These are phyloP conservation scores for Cutaneotrichosporon cavernicola DNA, from an alignment of 1,284 basidiomycete species.

Conservation along the genomic window DNA sequence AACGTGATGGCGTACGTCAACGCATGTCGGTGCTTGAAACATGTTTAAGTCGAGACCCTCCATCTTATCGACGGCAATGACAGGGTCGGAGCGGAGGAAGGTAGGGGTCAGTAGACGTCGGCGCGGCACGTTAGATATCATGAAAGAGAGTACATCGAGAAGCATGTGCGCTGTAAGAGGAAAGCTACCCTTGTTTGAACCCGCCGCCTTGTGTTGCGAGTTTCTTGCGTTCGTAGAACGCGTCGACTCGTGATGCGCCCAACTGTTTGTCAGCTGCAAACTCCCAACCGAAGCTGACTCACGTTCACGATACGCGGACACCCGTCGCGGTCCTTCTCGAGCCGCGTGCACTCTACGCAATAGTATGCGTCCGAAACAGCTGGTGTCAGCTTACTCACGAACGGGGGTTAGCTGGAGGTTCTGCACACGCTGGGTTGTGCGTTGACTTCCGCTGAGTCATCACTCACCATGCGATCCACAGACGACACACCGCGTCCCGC, in stretches of 20 bases:
- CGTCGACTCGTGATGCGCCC: conserved; percentile 50
- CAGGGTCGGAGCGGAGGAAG: too few relatives aligned
- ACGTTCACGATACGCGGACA: conserved; percentile 97
- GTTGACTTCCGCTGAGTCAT: background rate
- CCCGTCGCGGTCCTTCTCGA: conserved; percentile 97
- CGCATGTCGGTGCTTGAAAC: too few relatives aligned
- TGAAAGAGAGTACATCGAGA: too few relatives aligned
- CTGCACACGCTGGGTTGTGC: background rate
- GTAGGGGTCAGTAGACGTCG: too few relatives aligned
- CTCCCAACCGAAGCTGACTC: conserved; percentile 19
- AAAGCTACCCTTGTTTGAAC: conserved; percentile 42
- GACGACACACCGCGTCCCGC: conserved; percentile 95
- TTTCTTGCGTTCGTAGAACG: conserved; percentile 51
- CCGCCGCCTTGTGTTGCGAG: conserved; percentile 41
- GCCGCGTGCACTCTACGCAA: conserved; percentile 89
- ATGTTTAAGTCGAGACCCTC: too few relatives aligned
- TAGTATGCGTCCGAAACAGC: conserved; percentile 98
- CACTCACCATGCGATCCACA: conserved; percentile 86
- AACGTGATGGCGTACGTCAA: too few relatives aligned
- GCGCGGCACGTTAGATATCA: too few relatives aligned
- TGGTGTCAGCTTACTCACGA: conserved; percentile 40
- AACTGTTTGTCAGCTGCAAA: conserved; percentile 30
- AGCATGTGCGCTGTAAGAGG: background rate
- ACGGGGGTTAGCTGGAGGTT: background rate
- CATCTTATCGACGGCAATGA: too few relatives aligned